Evolutionary conservation across 129 eudicot genomes (phyloP).

Genomic region (Gnaphalium uliginosum): DNA sequence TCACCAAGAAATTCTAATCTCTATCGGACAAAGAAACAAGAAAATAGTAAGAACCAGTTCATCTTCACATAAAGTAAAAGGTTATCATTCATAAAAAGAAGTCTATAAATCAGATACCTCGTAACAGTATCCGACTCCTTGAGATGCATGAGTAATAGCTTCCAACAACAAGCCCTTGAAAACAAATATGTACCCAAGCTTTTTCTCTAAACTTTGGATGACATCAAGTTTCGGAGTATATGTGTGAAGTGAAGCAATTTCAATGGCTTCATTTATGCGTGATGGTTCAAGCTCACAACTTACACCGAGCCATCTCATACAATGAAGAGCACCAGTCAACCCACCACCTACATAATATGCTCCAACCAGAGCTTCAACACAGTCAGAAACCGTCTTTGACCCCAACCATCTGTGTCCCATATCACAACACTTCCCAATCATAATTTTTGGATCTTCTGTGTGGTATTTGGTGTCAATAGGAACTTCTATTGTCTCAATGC

Average conservation of each 20-base stretch:
- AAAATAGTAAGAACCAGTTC: not conserved
- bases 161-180: constrained; percentile 78
- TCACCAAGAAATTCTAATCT: constrained; percentile 97
- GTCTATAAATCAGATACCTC: constrained; percentile 42
- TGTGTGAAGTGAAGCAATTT: constrained; percentile 52
- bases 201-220: constrained; percentile 53
- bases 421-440: constrained; percentile 74
- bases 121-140: constrained; percentile 59
- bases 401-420: constrained; percentile 89
- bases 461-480: constrained; percentile 54
- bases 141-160: constrained; percentile 78
- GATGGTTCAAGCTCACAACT: constrained; percentile 55
- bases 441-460: constrained; percentile 46
- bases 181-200: constrained; percentile 58
- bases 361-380: constrained; percentile 93
- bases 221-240: constrained; percentile 52
- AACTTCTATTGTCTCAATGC: constrained; percentile 62
- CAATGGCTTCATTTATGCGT: constrained; percentile 59
- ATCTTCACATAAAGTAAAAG: not conserved
- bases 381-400: constrained; percentile 85
- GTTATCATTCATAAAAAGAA: not conserved
- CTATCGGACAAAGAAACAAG: constrained; percentile 36
- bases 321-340: constrained; percentile 56
- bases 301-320: constrained; percentile 86
- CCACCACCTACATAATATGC: constrained; percentile 91